Evolutionary conservation across 805 yeast species (phyloP).

Genomic region (Pichia sporocuriosa): DNA sequence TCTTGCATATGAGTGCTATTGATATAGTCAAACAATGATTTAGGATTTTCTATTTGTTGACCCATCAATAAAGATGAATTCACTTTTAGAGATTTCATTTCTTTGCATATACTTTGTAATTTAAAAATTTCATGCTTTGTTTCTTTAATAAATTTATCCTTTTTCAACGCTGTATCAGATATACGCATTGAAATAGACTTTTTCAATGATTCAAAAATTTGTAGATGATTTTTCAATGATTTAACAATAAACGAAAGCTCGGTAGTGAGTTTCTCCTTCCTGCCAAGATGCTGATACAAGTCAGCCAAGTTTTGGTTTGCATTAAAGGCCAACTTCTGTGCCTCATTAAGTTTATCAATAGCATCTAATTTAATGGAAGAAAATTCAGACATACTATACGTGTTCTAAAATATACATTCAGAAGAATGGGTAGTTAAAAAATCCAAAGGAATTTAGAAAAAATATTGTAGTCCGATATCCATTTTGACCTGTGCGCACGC

Average conservation of each 20-base stretch:
- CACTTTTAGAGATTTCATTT: slow-evolving; percentile 32
- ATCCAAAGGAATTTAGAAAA: too few species aligned
- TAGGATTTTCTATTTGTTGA: slow-evolving; percentile 2
- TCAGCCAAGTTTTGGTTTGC: slow-evolving; percentile 38
- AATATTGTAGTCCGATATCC: too few species aligned
- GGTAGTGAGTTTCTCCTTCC: slow-evolving; percentile 37
- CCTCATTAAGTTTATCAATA: slow-evolving; percentile 38
- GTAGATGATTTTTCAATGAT: slow-evolving; percentile 42
- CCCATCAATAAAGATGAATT: slow-evolving; percentile 27
- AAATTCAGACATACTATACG: neutral
- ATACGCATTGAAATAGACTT: slow-evolving; percentile 26
- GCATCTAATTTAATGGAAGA: slow-evolving; percentile 31
- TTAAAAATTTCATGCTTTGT: slow-evolving; percentile 27
- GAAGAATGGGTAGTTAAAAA: too few species aligned
- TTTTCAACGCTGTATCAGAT: slow-evolving; percentile 20
- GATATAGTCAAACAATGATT: slow-evolving; percentile 41
- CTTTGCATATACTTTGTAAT: slow-evolving; percentile 28
- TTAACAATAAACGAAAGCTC: slow-evolving; percentile 38
- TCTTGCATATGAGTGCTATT: slow-evolving; percentile 35
- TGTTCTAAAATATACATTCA: neutral
- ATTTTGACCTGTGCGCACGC: too few species aligned
- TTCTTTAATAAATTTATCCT: slow-evolving; percentile 17
- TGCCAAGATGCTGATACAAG: slow-evolving; percentile 32
- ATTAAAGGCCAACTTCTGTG: slow-evolving; percentile 42
- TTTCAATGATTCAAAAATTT: slow-evolving; percentile 31